Evolutionary conservation across 805 yeast species (phyloP).

Genomic region (Helenozyma rhizophorensis): DNA sequence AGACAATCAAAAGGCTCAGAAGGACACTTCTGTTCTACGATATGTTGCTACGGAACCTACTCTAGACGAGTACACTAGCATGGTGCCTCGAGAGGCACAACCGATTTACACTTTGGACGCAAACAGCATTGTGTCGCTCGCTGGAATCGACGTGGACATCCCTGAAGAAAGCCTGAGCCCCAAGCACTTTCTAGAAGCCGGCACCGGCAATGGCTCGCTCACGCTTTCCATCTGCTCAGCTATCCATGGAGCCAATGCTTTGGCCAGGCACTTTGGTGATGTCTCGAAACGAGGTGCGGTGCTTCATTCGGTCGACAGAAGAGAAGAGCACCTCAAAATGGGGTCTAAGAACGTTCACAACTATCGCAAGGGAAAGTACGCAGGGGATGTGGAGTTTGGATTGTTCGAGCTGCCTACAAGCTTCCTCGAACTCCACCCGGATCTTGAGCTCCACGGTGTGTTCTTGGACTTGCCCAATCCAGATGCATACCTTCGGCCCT

Average conservation of each 20-base stretch:
- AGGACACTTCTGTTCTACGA: not conserved
- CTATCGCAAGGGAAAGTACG: slow-evolving; percentile 1
- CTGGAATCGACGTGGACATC: slow-evolving; percentile 1
- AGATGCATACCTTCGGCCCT: not conserved
- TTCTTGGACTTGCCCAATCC: slow-evolving; percentile 4
- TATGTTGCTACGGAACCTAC: slow-evolving; percentile 2
- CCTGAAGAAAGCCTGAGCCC: not conserved
- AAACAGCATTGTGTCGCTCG: slow-evolving; percentile 1
- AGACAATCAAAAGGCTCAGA: too few relatives aligned
- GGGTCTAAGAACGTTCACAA: not conserved
- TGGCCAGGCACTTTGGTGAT: not conserved
- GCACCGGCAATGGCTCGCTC: slow-evolving; percentile 4
- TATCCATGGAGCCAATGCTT: slow-evolving; percentile 3
- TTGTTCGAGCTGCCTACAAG: slow-evolving; percentile 1
- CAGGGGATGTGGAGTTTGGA: slow-evolving; percentile 1
- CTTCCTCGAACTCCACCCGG: slow-evolving; percentile 1
- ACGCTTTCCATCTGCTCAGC: slow-evolving; percentile 2
- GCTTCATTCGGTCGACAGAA: too few relatives aligned
- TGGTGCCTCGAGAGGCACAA: slow-evolving; percentile 2
- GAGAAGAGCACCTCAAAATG: too few relatives aligned
- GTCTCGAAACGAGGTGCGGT: too few relatives aligned
- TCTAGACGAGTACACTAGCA: slow-evolving; percentile 2
- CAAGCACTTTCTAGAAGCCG: slow-evolving; percentile 2
- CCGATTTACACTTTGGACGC: slow-evolving; percentile 3
- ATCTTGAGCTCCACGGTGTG: not conserved